phyloP scores from a whole-genome alignment of 345 rosid genomes.

The Iberis pinnata region DNA sequence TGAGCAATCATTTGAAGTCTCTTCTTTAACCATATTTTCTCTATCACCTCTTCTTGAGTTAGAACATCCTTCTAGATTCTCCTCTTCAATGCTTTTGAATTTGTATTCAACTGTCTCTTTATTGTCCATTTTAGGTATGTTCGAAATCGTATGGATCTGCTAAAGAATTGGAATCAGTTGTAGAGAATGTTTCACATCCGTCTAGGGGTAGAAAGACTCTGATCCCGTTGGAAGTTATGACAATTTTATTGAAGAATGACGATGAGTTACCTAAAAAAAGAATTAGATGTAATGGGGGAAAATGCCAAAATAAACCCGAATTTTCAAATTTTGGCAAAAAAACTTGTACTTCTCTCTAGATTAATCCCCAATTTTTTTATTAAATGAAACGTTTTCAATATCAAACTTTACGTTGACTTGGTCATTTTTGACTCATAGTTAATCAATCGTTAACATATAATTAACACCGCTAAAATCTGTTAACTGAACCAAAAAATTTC shows the following conservation, averaged over 20 bases:
- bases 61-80: slow-evolving; percentile 30
- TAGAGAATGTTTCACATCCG: slow-evolving; percentile 40
- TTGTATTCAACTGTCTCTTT: slow-evolving; percentile 29
- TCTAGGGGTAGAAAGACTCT: slow-evolving; percentile 43
- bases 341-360: no score
- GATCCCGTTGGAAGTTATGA: slow-evolving; percentile 24
- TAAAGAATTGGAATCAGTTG: slow-evolving; percentile 42
- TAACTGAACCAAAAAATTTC: no score
- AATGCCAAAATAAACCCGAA: no score
- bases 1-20: slow-evolving; percentile 46
- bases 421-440: no score
- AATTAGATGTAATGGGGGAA: no score
- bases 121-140: slow-evolving; percentile 37
- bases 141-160: slow-evolving; percentile 40
- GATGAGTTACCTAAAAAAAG: no score
- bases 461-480: no score
- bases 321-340: no score
- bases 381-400: no score
- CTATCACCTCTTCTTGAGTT: slow-evolving; percentile 19
- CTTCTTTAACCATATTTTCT: slow-evolving; percentile 35
- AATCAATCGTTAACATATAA: no score
- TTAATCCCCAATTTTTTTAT: no score
- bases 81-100: slow-evolving; percentile 39
- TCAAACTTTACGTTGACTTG: no score
- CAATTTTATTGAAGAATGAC: slow-evolving; percentile 10